These are phyloP conservation scores for Naganishia randhawae DNA, from an alignment of 768 basidiomycete species.

Conservation along the genomic window DNA sequence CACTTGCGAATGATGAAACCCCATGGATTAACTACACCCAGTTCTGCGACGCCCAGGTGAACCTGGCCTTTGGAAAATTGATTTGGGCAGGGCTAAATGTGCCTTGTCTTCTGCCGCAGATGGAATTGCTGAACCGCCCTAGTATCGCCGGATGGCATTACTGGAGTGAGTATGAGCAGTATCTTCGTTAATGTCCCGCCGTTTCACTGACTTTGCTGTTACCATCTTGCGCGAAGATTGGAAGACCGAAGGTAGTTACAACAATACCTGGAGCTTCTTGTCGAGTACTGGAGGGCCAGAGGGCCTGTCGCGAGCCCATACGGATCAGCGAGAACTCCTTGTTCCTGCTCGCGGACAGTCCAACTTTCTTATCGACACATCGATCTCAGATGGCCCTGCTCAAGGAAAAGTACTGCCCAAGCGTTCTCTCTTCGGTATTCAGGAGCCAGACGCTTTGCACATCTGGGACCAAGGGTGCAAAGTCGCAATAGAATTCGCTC, in stretches of 20 bases:
- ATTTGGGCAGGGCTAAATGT: background rate
- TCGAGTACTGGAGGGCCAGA: background rate
- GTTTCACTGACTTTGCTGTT: background rate
- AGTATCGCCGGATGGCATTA: constrained; percentile 26
- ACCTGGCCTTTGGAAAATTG: background rate
- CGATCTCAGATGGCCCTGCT: background rate
- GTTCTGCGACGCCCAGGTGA: constrained; percentile 28
- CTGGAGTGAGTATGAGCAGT: constrained; percentile 10
- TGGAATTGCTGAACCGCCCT: constrained; percentile 8
- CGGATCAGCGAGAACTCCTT: background rate
- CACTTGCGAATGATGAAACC: background rate
- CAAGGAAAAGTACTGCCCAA: constrained; percentile 3
- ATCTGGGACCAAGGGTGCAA: constrained; percentile 25
- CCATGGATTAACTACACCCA: constrained; percentile 6
- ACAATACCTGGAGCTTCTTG: constrained; percentile 21
- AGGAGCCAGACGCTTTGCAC: background rate
- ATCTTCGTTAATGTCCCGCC: background rate
- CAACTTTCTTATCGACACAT: background rate
- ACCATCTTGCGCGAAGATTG: background rate
- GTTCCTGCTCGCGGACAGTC: background rate
- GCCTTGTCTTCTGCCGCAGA: background rate
- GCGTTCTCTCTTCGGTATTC: background rate
- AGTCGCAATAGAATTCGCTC: constrained; percentile 14
- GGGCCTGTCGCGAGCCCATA: background rate
- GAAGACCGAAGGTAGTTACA: background rate